Base-by-base conservation (phyloP, 176 grass and related monocot species). In the Oropetium thomaeum region DNA sequence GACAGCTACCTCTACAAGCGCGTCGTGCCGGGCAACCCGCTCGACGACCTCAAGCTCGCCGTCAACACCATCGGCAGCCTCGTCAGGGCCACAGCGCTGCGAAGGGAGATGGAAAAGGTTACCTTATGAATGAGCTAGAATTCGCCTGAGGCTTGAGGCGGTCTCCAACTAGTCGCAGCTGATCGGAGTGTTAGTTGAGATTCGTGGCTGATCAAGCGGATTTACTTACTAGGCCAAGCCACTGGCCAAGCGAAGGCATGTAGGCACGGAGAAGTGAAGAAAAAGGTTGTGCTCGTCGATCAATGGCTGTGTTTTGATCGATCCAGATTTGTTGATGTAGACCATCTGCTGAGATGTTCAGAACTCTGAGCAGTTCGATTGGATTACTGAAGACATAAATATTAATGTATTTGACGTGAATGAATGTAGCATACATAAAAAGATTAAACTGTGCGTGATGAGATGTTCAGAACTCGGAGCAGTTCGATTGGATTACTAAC, bases 1-100 rank as follows among this genome's bases (percentile, higher is more conserved):
- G 96, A 98, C 77, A 98, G 96, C 84, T 98, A 98, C 83, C 81
- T 98, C 64, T 98, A 98, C 85, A 98, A 98, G 82, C 83, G 84
- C 67, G 96, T 98, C 71, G 89, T 98, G 57, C 96, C 96, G 7
- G 91, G 96, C n/a, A 98, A 94, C 84, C 96, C 96, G 27, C 65
- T 98, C 30, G 91, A 98, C 8, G 96, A 98, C 63, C 74, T 98
- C 86, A 98, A 87, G 79, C 96, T 98, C 57, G 96, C 89, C 42
- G 86, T 94, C 49, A 98, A 92, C 83, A 98, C 96, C 41, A 92
- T 98, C 67, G 96, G 96, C 55, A 92, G 91, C 84, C 85, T 98
- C 70, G 89, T 98, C 70, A 87, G 91, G 80, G 96, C 96, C 23
- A 90, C 68, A 71, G 96, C 96, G 39, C 77, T 98, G 84, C 85